Evolutionary conservation across 2,329 filamentous ascomycete genomes (phyloP), one percentile per base, ranked within the genome.

Genomic region (Alternaria rosae): DNA sequence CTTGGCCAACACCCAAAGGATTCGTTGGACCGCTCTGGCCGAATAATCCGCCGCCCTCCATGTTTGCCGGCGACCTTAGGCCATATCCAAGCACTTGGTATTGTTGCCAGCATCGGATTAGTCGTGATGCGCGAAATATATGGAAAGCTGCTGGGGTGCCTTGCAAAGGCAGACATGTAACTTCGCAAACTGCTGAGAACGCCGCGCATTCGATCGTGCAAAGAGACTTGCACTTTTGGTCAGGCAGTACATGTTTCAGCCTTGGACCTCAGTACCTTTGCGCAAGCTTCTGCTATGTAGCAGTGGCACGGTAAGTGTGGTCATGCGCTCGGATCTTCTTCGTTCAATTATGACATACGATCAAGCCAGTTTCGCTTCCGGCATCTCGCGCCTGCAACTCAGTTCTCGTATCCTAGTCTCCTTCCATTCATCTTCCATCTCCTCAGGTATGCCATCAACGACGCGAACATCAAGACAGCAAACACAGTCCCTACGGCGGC

Each of bases 1-100:
- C 53, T 57, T 61, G 53, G 58, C 53, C 26, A 35, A 51, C n/a
- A 57, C 3, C 17, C 20, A 17, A 35, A 45, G 47, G 45, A 28
- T 25, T 25, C 17, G n/a, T 9, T 55, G 30, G 54, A 53, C 30
- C 45, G 54, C 50, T 57, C 58, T 61, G 45, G 45, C 21, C 50
- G 53, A 43, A 30, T n/a, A 30, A 32, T 57, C 10, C 17, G 38
- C 57, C 54, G 54, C 41, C 30, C 47, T 23, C 47, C 47, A 50
- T 15, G 28, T 32, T 50, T 2, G 28, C 10, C 7, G 28, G 20
- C 17, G 47, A 35, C 17, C 17, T 38, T 35, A 6, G 30, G 3
- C 30, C 30, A 12, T 51, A 25, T 32, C 47, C 47, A 51, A 51
- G 47, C 47, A 51, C 47, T 51, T 51, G 47, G 47, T 51, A 51